phyloP scores from a whole-genome alignment of 2,329 filamentous ascomycete species.

The Cercospora zeae-maydis region DNA sequence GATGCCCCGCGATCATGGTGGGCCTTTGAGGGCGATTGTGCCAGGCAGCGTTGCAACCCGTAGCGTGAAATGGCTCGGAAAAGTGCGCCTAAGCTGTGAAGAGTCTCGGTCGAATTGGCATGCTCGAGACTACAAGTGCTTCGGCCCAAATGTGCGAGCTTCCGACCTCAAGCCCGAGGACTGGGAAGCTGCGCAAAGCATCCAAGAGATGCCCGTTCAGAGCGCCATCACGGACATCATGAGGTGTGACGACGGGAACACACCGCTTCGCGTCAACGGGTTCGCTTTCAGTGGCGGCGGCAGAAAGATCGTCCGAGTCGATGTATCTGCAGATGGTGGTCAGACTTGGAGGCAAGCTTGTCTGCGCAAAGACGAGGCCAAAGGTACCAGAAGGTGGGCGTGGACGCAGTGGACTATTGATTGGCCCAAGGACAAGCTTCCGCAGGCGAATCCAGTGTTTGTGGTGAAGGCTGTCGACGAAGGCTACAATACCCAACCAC shows the following conservation, averaged over 20 bases:
- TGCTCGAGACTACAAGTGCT: constrained; percentile 65
- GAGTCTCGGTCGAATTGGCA: constrained; percentile 66
- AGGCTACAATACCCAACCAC: constrained; percentile 64
- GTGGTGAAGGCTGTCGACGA: constrained; percentile 66
- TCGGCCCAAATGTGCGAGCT: constrained; percentile 49
- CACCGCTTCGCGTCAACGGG: constrained; percentile 47
- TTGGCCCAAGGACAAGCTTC: constrained; percentile 40
- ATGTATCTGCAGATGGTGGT: constrained; percentile 62
- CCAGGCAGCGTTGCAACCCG: constrained; percentile 62
- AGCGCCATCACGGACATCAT: constrained; percentile 57
- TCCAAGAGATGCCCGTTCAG: constrained; percentile 66
- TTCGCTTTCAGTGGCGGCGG: constrained; percentile 69
- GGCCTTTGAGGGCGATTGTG: constrained; percentile 59
- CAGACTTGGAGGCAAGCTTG: constrained; percentile 62
- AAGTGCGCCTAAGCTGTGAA: constrained; percentile 62
- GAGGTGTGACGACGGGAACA: constrained; percentile 24
- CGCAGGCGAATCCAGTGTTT: constrained; percentile 39
- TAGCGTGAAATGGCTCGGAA: constrained; percentile 59
- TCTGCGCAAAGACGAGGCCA: constrained; percentile 51
- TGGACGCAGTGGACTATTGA: constrained; percentile 62
- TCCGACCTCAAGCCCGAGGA: constrained; percentile 48
- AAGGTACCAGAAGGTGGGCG: constrained; percentile 55
- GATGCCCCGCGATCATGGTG: constrained; percentile 64
- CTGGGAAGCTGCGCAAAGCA: constrained; percentile 61
- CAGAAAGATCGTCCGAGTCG: constrained; percentile 62